These are phyloP conservation scores for Cyclotella atomus DNA, from an alignment of 108 stramenopile species.

Conservation along the genomic window DNA sequence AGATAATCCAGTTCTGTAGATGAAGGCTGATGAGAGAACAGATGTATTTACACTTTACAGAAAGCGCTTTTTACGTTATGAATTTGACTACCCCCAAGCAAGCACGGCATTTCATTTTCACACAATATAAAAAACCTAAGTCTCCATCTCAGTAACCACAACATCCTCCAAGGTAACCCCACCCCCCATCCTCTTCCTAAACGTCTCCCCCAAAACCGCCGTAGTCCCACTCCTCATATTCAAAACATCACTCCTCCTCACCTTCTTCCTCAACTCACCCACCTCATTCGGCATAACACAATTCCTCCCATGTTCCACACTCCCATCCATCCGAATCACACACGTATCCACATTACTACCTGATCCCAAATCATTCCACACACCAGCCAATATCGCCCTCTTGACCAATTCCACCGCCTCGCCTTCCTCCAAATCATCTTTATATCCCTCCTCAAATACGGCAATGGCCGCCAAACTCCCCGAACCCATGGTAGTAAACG, in stretches of 20 bases:
- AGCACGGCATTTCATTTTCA: too few species aligned
- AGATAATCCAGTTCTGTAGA: too few species aligned
- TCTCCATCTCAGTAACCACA: conserved; percentile 58
- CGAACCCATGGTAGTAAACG: conserved; percentile 99
- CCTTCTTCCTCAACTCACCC: conserved; percentile 60
- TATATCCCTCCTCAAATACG: conserved; percentile 93
- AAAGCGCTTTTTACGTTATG: too few species aligned
- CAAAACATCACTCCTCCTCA: conserved; percentile 66
- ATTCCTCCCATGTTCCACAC: conserved; percentile 69
- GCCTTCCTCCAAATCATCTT: conserved; percentile 87
- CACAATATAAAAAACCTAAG: background rate
- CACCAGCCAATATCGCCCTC: conserved; percentile 92
- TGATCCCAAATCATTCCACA: conserved; percentile 98
- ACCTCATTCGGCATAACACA: conserved; percentile 82
- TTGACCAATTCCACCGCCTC: conserved; percentile 94
- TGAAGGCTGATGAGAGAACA: too few species aligned
- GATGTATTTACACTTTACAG: too few species aligned
- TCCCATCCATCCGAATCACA: conserved; percentile 88
- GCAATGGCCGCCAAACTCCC: conserved; percentile 98
- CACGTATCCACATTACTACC: conserved; percentile 95
- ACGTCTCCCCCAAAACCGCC: conserved; percentile 64
- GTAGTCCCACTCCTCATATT: conserved; percentile 78
- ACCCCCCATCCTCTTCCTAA: conserved; percentile 56
- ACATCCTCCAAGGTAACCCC: conserved; percentile 70
- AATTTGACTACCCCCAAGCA: too few species aligned